Base-by-base conservation (phyloP, 805 yeast genomes). In the Ogataea naganishii region DNA sequence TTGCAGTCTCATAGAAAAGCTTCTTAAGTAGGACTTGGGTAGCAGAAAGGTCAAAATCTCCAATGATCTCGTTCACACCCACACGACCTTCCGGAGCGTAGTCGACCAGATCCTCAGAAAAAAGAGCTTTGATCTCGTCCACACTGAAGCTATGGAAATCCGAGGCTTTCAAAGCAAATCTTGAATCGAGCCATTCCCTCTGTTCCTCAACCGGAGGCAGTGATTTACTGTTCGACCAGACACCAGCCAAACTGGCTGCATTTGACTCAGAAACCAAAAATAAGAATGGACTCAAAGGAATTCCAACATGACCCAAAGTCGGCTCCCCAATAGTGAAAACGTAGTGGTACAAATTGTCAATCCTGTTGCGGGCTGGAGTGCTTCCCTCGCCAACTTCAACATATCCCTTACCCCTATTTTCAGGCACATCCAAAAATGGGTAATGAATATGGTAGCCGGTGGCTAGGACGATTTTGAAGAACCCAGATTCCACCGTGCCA, bases 181-280 rank as follows among this genome's bases (percentile, higher is more conserved):
- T 35, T 12, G 27, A 15, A 8, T 36, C 42, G 24, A 34, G 37
- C 47, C 66, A 62, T 7, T 42, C 33, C 13, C 31, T 33, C 41
- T 67, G 72, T 15, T 60, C 66, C 17, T 56, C 56, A n/a, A 44
- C 40, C 0, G 64, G 27, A 3, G 77, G 76, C 18, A 69, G 44
- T 9, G 38, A 10, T 14, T 44, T 49, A 18, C 48, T 46, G n/a
- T 60, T 60, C 2, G 71, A 54, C 77, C 76, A 72, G 9, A 69
- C 66, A 6, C 77, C 77, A 8, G 73, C 71, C 24, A 71, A 50
- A 0, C 74, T 71, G 10, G 72, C 66, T 1, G 74, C 66, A 31
- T 58, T 51, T 0, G 69, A 53, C 38, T 72, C 79, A 32, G 71
- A 64, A 5, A 65, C 56, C 29, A 65, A 60, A 53, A 69, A 69